Conservation (phyloP, 257 asterid genomes). For the Jaltomata sinuosa region DNA sequence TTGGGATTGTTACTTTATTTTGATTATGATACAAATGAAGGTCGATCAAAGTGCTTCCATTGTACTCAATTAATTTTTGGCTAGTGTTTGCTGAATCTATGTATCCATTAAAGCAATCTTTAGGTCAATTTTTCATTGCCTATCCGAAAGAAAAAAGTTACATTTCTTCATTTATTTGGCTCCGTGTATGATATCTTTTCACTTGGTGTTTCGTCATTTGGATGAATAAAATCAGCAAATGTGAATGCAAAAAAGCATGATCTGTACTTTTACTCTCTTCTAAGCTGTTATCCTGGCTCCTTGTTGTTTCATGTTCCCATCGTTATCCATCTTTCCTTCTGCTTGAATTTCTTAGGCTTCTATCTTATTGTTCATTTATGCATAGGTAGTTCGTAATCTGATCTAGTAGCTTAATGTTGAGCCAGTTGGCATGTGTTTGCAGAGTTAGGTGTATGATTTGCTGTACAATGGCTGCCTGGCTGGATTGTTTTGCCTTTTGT, state of each 20-base stretch:
- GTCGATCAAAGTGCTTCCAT: neutral
- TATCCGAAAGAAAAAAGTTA: neutral
- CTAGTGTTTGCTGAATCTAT: neutral
- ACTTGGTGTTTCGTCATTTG: neutral
- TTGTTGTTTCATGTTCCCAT: neutral
- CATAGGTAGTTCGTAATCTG: neutral
- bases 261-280: neutral
- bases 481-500: neutral
- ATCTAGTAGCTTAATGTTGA: neutral
- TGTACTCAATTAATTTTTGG: neutral
- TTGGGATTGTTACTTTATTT: neutral
- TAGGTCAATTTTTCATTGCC: neutral
- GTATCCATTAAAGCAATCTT: neutral
- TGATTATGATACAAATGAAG: neutral
- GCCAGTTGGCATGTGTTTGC: neutral
- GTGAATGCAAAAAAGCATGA: neutral
- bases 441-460: neutral
- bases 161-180: neutral
- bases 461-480: neutral
- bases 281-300: neutral
- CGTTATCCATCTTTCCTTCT: neutral
- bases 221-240: neutral
- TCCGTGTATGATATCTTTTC: neutral
- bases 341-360: neutral
- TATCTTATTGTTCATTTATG: neutral